phyloP scores from a whole-genome alignment of 23 red algal species.

The Gracilaria domingensis region DNA sequence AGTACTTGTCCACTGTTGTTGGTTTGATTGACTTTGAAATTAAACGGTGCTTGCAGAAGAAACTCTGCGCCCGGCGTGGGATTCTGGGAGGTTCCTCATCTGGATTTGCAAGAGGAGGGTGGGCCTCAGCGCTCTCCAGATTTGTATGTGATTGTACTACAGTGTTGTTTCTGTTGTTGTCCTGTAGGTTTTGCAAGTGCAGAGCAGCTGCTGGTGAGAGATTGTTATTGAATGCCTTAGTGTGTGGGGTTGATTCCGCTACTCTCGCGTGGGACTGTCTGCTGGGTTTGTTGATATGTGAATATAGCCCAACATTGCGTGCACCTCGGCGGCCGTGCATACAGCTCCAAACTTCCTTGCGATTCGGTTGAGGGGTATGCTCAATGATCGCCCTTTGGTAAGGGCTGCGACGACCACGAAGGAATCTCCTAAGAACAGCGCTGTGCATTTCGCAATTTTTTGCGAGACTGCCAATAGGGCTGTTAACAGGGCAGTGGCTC shows the following conservation, averaged over 20 bases:
- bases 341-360: not conserved
- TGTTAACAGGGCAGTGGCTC: no score
- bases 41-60: constrained; percentile 1
- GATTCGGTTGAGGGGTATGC: not conserved
- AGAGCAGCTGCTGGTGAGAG: not conserved
- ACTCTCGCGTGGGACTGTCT: not conserved
- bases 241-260: not conserved
- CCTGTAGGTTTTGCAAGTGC: no score
- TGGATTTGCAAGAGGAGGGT: not conserved
- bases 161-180: no score
- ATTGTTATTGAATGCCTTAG: not conserved
- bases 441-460: not conserved
- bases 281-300: constrained; percentile 8
- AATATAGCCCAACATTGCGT: not conserved
- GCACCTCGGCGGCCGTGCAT: not conserved
- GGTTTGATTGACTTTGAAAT: constrained; percentile 6
- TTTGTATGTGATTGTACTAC: no score
- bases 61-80: not conserved
- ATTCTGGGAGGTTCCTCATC: not conserved
- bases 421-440: constrained; percentile 14
- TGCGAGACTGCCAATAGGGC: no score
- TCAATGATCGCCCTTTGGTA: not conserved
- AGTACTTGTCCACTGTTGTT: not conserved
- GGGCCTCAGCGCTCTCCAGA: no score
- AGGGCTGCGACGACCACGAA: not conserved